Evolutionary conservation across 495 filamentous ascomycete genomes (phyloP).

Genomic region (Lasiosphaeris hirsuta): DNA sequence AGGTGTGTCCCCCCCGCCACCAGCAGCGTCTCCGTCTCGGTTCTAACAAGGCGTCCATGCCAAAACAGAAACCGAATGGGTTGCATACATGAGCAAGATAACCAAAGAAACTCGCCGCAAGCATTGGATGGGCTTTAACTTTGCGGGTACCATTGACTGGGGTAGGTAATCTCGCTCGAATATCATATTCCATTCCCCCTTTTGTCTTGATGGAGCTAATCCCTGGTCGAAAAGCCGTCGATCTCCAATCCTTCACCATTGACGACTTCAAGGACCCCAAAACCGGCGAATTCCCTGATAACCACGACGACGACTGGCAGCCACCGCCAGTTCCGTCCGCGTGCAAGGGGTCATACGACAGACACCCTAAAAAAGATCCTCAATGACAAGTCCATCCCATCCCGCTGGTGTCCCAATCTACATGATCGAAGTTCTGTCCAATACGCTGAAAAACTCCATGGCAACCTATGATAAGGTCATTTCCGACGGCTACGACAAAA

Average conservation of each 20-base stretch:
- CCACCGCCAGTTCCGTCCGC: neutral
- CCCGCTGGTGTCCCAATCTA: neutral
- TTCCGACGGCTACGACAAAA: conserved; percentile 8
- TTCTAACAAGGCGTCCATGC: too few relatives aligned
- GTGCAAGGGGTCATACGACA: neutral
- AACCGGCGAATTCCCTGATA: neutral
- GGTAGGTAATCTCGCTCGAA: neutral
- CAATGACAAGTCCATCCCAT: neutral
- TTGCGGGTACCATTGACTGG: conserved; percentile 15
- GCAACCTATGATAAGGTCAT: conserved; percentile 2
- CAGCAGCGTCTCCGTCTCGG: too few relatives aligned
- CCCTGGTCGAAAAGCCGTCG: conserved; percentile 1
- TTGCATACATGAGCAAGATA: conserved; percentile 6
- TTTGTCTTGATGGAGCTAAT: neutral
- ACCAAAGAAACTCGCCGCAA: conserved; percentile 1
- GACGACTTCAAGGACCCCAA: conserved; percentile 7
- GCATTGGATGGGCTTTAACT: conserved; percentile 7
- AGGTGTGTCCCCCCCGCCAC: too few relatives aligned
- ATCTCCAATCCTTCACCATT: neutral
- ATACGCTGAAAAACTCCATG: neutral
- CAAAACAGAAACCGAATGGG: conserved; percentile 1
- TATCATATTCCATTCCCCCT: neutral
- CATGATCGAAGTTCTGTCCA: neutral
- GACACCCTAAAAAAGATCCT: neutral
- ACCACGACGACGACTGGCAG: neutral